Conservation (phyloP, 2,329 filamentous ascomycete species). For the Grosmannia serpens region DNA sequence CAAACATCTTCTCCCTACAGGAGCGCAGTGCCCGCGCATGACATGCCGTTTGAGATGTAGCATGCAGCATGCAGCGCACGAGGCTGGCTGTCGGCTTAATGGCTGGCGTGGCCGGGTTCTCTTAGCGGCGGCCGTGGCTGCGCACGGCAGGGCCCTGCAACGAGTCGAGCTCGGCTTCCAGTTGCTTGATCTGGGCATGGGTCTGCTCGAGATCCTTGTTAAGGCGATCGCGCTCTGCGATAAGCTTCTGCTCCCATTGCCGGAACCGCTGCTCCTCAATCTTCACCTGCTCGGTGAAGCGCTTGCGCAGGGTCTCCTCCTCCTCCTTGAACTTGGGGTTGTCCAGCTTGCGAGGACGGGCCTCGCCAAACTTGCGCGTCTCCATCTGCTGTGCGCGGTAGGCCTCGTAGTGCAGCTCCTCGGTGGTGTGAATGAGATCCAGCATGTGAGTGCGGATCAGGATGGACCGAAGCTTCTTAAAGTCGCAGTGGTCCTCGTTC, state of each 20-base stretch:
- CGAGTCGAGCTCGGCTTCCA: slow-evolving; percentile 83
- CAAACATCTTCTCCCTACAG: not conserved
- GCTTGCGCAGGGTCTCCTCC: slow-evolving; percentile 94
- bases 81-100: not conserved
- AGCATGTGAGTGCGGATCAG: slow-evolving; percentile 99
- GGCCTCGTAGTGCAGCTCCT: slow-evolving; percentile 98
- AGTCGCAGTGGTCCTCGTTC: slow-evolving; percentile 99
- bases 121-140: slow-evolving; percentile 84
- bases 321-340: slow-evolving; percentile 99
- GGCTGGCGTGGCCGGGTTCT: not conserved
- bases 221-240: slow-evolving; percentile 92
- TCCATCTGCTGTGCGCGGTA: slow-evolving; percentile 99
- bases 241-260: slow-evolving; percentile 99
- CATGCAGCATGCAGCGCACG: not conserved
- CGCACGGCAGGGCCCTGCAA: slow-evolving; percentile 86
- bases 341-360: slow-evolving; percentile 91
- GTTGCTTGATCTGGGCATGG: slow-evolving; percentile 84
- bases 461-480: slow-evolving; percentile 99
- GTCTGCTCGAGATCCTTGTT: slow-evolving; percentile 99
- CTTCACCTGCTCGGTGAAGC: slow-evolving; percentile 99
- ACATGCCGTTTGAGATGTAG: not conserved
- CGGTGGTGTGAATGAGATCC: slow-evolving; percentile 97
- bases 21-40: not conserved
- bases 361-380: slow-evolving; percentile 98
- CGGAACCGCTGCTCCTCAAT: slow-evolving; percentile 98